phyloP scores from a whole-genome alignment of 257 asterid species.

The Paulownia fortunei region DNA sequence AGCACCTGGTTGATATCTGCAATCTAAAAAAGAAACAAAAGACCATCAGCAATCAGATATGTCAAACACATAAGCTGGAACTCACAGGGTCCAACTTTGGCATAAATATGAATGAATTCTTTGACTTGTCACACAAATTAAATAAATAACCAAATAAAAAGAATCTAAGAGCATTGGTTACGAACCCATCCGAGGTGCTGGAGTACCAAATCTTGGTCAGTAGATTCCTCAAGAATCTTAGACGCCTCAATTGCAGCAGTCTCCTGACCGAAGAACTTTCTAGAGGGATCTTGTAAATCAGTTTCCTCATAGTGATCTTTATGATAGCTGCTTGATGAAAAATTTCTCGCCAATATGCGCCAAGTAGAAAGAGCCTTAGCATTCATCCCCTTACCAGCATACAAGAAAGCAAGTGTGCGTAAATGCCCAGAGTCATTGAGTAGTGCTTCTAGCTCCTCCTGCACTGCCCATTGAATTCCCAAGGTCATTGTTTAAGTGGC shows the following conservation, averaged over 20 bases:
- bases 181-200: constrained; percentile 98
- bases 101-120: constrained; percentile 1
- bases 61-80: constrained; percentile 30
- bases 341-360: constrained; percentile 83
- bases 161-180: constrained; percentile 16
- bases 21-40: constrained; percentile 57
- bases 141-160: not conserved
- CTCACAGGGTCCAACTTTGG: not conserved
- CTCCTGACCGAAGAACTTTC: constrained; percentile 48
- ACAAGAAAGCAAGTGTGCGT: constrained; percentile 90
- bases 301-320: constrained; percentile 49
- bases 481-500: constrained; percentile 49
- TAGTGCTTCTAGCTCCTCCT: constrained; percentile 97
- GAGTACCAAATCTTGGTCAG: constrained; percentile 87
- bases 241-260: constrained; percentile 84
- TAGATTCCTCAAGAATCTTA: constrained; percentile 82
- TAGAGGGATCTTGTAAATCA: constrained; percentile 52
- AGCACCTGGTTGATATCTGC: constrained; percentile 82
- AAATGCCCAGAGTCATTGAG: constrained; percentile 91
- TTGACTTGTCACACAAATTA: not conserved
- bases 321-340: constrained; percentile 52
- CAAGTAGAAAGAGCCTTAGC: constrained; percentile 88
- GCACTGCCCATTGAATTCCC: constrained; percentile 84
- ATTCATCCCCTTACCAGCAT: constrained; percentile 90
- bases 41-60: constrained; percentile 29